phyloP scores from a whole-genome alignment of 148 eudicot genomes.

The Rhododendron mucronatum region DNA sequence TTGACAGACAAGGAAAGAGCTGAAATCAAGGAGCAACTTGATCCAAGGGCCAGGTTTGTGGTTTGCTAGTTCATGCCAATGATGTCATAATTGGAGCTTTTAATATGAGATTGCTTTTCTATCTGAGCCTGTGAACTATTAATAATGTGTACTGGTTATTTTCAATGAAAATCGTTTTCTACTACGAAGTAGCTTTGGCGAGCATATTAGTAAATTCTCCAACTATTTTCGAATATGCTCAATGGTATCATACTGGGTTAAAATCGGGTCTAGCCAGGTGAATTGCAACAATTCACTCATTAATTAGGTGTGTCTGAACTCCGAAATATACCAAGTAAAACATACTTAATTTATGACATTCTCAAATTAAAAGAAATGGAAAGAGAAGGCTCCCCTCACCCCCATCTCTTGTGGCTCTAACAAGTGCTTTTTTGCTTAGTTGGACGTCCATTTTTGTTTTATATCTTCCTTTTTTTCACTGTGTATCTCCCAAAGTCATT shows the following conservation, averaged over 20 bases:
- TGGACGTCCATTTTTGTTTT: neutral
- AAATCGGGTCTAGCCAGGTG: neutral
- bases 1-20: constrained; percentile 45
- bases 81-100: neutral
- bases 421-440: neutral
- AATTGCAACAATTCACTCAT: neutral
- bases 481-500: neutral
- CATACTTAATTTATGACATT: neutral
- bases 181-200: neutral
- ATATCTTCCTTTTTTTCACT: neutral
- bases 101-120: neutral
- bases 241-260: neutral
- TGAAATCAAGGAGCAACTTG: constrained; percentile 53
- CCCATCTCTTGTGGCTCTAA: neutral
- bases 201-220: neutral
- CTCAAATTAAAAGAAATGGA: neutral
- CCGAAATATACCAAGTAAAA: neutral
- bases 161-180: neutral
- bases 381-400: neutral
- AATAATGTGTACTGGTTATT: neutral
- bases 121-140: constrained; percentile 1
- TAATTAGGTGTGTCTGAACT: neutral
- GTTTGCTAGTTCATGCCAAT: neutral
- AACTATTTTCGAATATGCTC: neutral
- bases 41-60: constrained; percentile 78